Evolutionary conservation across 1,284 basidiomycete species (phyloP).

Genomic region (Trichosporon asahii): DNA sequence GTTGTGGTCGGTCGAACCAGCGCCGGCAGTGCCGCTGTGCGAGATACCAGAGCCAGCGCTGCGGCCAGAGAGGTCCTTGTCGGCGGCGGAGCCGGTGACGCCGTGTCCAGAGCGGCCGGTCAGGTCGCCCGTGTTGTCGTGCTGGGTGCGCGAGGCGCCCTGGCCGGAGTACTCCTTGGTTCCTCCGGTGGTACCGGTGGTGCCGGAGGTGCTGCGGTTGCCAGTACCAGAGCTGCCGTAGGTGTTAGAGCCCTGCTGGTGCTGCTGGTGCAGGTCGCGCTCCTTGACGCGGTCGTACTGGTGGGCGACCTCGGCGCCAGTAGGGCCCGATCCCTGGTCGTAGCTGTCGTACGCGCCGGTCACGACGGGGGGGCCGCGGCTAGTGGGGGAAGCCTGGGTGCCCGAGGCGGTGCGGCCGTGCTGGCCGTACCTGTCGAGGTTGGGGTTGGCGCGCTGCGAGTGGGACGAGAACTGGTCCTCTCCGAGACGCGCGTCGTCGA

Average conservation of each 20-base stretch:
- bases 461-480: constrained; percentile 1
- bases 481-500: background rate
- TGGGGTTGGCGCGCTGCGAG: constrained; percentile 3
- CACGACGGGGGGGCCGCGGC: background rate
- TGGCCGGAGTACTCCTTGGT: constrained; percentile 4
- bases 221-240: background rate
- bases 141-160: background rate
- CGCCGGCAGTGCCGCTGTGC: background rate
- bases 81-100: background rate
- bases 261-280: background rate
- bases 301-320: background rate
- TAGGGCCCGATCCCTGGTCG: background rate
- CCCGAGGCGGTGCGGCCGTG: background rate
- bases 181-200: background rate
- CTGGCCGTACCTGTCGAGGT: background rate
- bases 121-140: constrained; percentile 7
- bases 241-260: no score
- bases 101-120: background rate
- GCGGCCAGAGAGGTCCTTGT: background rate
- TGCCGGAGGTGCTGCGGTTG: background rate
- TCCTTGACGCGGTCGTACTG: background rate
- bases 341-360: background rate
- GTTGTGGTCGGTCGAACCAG: background rate
- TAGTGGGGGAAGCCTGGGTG: background rate
- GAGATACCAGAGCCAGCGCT: background rate